Evolutionary conservation across 1,284 basidiomycete genomes (phyloP).

Genomic region (Malassezia globosa): DNA sequence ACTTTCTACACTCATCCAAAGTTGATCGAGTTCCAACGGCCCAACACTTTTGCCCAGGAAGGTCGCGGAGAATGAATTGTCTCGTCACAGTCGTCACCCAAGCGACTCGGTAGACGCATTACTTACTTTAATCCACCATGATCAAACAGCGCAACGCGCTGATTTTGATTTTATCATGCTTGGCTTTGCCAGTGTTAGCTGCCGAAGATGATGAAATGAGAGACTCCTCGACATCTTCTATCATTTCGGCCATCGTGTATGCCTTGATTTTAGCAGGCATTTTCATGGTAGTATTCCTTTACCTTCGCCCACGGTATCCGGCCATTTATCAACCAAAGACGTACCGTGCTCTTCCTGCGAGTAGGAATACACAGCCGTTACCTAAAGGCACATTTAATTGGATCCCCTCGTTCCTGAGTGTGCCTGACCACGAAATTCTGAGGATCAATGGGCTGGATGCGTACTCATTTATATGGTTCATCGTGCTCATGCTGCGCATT

Average conservation of each 20-base stretch:
- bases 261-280: slow-evolving; percentile 39
- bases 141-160: neutral
- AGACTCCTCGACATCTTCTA: slow-evolving; percentile 35
- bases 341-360: slow-evolving; percentile 38
- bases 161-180: neutral
- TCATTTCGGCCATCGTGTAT: slow-evolving; percentile 42
- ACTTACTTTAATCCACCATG: too few relatives aligned
- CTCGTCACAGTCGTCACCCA: too few relatives aligned
- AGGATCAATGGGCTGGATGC: slow-evolving; percentile 74
- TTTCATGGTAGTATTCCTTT: slow-evolving; percentile 44
- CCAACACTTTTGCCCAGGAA: too few relatives aligned
- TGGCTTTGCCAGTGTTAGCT: neutral
- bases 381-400: slow-evolving; percentile 47
- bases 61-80: too few relatives aligned
- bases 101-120: too few relatives aligned
- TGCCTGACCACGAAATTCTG: slow-evolving; percentile 39
- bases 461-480: slow-evolving; percentile 82
- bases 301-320: slow-evolving; percentile 46
- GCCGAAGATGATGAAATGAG: slow-evolving; percentile 11
- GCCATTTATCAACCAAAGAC: slow-evolving; percentile 49
- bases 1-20: too few relatives aligned
- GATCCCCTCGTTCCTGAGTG: slow-evolving; percentile 46
- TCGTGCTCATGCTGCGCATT: slow-evolving; percentile 64
- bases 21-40: too few relatives aligned
- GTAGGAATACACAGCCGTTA: slow-evolving; percentile 43